A percentile compares a stretch with the other conserved stretches of the same genome.
Evolutionary conservation across 2,329 filamentous ascomycete species (phyloP).

Genomic region (Dryadomyces sulphureus): DNA sequence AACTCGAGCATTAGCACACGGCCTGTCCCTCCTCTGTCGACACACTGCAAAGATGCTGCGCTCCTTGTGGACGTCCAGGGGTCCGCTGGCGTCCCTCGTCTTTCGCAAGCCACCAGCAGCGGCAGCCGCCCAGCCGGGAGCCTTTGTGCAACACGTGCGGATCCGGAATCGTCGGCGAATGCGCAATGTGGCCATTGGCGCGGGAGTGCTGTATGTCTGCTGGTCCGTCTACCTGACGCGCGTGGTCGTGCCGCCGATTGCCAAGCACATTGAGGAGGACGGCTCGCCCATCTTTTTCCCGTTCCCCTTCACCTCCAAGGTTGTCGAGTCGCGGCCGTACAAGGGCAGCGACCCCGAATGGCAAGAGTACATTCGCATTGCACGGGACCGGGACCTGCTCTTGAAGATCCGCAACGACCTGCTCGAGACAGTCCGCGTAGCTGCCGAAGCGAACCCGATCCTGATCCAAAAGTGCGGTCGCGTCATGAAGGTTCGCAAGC

Average conservation of each 20-base stretch:
- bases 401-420: conserved; percentile 31
- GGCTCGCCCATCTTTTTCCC: conserved; percentile 40
- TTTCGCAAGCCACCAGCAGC: background rate
- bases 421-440: conserved; percentile 24
- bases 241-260: conserved; percentile 28
- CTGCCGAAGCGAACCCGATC: conserved; percentile 26
- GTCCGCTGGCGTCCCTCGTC: conserved; percentile 4
- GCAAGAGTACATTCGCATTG: conserved; percentile 44
- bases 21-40: background rate
- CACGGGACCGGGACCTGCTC: conserved; percentile 32
- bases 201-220: conserved; percentile 9
- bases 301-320: conserved; percentile 41
- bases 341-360: conserved; percentile 47
- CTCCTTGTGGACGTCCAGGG: conserved; percentile 6
- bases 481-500: conserved; percentile 30
- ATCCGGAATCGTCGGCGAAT: conserved; percentile 7
- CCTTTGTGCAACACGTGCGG: conserved; percentile 8
- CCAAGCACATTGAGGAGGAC: conserved; percentile 11
- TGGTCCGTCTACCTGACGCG: conserved; percentile 22
- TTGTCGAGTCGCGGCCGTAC: conserved; percentile 34
- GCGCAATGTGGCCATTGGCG: conserved; percentile 10
- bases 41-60: conserved; percentile 5
- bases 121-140: background rate
- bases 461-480: conserved; percentile 30
- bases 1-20: too few species aligned